Evolutionary conservation across 2,329 filamentous ascomycete species (phyloP).

Genomic region (Xylaria hypoxylon): DNA sequence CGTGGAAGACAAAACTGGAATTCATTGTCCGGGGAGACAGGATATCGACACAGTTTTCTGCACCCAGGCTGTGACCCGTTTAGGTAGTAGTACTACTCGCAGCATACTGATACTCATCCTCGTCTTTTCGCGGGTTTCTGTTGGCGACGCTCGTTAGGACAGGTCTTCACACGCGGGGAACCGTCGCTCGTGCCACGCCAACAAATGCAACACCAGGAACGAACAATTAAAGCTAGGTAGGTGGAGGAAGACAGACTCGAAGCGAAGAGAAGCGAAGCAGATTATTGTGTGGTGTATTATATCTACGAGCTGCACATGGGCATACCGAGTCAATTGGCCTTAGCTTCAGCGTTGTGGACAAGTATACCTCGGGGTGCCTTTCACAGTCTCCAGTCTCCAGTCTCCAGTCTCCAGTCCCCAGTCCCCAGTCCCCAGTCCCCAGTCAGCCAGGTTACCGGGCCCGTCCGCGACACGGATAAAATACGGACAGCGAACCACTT

Average conservation of each 20-base stretch:
- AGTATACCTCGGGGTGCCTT: constrained; percentile 1
- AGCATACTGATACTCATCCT: background rate
- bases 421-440: too few species aligned
- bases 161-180: constrained; percentile 5
- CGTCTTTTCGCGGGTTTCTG: background rate
- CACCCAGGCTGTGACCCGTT: background rate
- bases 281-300: background rate
- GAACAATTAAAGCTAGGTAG: background rate
- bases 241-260: background rate
- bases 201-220: constrained; percentile 1
- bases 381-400: too few species aligned
- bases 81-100: background rate
- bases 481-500: constrained; percentile 8
- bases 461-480: constrained; percentile 21
- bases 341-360: background rate
- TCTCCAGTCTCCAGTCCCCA: too few species aligned
- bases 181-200: constrained; percentile 12
- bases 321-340: background rate
- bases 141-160: background rate
- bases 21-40: background rate
- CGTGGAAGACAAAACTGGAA: constrained; percentile 16
- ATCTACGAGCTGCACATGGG: constrained; percentile 7
- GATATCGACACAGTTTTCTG: background rate
- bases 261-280: background rate
- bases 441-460: constrained; percentile 19